These are phyloP conservation scores for Cucurbita moschata DNA, from an alignment of 306 rosid species.

Conservation along the genomic window DNA sequence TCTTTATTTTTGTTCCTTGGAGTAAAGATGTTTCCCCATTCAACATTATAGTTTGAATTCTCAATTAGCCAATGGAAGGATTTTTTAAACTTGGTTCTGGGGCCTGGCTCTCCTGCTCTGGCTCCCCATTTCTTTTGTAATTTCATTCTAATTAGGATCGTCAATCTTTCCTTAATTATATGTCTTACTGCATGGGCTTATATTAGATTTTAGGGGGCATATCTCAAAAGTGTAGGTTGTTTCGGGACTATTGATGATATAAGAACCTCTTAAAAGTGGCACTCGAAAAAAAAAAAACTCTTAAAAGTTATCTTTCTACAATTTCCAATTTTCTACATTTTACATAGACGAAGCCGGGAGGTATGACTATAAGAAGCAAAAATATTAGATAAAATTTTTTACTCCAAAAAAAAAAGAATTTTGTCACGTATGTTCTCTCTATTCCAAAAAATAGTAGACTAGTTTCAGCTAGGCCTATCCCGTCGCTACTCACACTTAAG, in stretches of 20 bases:
- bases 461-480: background rate
- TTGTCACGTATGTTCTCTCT: background rate
- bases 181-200: background rate
- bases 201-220: background rate
- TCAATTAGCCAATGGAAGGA: background rate
- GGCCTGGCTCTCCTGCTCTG: background rate
- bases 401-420: background rate
- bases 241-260: background rate
- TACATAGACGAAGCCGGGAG: background rate
- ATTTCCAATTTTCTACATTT: background rate
- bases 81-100: background rate
- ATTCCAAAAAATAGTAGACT: background rate
- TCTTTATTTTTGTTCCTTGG: background rate
- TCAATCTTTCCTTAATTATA: background rate
- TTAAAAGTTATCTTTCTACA: background rate
- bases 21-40: background rate
- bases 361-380: too few relatives aligned
- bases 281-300: background rate
- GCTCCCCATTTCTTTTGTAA: background rate
- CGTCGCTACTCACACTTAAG: background rate
- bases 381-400: too few relatives aligned
- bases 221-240: background rate
- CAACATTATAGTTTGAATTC: background rate
- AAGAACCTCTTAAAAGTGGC: background rate
- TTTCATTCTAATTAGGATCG: background rate